phyloP scores from a whole-genome alignment of 768 basidiomycete species.

The Suillus fuscotomentosus region DNA sequence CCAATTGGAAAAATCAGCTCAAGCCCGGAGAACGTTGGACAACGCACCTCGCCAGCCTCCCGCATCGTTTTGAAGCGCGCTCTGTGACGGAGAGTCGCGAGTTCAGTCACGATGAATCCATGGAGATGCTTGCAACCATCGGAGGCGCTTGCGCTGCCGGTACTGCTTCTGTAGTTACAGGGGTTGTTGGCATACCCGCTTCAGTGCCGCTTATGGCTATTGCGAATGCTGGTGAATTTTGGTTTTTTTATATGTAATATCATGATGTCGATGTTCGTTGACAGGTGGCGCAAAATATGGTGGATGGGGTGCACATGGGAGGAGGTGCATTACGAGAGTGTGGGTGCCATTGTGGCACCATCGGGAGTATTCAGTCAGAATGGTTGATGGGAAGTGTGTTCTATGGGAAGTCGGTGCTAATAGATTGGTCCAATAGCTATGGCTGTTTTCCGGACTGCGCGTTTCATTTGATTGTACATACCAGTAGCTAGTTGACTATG shows the following conservation, averaged over 20 bases:
- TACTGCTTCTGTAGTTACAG: conserved; percentile 11
- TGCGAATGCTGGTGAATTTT: background rate
- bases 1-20: conserved; percentile 18
- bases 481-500: too few species aligned
- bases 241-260: background rate
- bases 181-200: background rate
- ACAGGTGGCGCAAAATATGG: background rate
- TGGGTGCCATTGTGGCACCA: background rate
- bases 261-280: background rate
- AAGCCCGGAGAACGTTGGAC: conserved; percentile 20
- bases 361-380: background rate
- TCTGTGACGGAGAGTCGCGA: conserved; percentile 13
- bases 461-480: too few species aligned
- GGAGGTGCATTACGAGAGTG: background rate
- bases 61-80: conserved; percentile 14
- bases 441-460: too few species aligned
- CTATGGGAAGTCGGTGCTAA: background rate
- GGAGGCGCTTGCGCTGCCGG: background rate
- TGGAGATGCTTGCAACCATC: conserved; percentile 16
- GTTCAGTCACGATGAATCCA: conserved; percentile 18
- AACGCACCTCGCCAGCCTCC: conserved; percentile 3
- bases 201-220: background rate
- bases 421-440: background rate
- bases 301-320: background rate
- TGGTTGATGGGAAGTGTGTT: background rate